phyloP scores from a whole-genome alignment of 306 rosid genomes.

The Cucurbita maxima region DNA sequence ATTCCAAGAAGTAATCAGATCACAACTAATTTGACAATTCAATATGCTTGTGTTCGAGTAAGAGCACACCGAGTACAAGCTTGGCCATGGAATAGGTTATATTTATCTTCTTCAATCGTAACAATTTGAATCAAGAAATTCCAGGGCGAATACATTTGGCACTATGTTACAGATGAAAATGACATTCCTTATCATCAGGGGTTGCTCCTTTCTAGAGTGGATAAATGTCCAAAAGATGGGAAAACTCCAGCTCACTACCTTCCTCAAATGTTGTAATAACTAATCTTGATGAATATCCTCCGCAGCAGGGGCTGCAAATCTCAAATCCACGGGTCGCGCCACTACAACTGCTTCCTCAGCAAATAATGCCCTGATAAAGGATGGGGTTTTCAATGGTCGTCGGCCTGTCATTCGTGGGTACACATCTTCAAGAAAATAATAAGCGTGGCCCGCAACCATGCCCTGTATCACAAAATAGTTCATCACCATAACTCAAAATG shows the following conservation, averaged over 20 bases:
- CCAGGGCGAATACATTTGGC: conserved; percentile 2
- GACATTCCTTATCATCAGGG: neutral
- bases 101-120: neutral
- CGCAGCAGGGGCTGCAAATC: conserved; percentile 68
- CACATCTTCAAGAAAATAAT: conserved; percentile 87
- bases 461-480: conserved; percentile 34
- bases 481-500: neutral
- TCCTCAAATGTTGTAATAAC: conserved; percentile 13
- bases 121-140: neutral
- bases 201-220: neutral
- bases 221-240: neutral
- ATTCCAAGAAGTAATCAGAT: neutral
- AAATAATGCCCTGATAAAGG: conserved; percentile 68
- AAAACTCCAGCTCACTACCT: neutral
- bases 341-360: conserved; percentile 83
- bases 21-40: neutral
- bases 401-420: conserved; percentile 90
- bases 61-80: neutral
- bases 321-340: conserved; percentile 56
- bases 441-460: conserved; percentile 95
- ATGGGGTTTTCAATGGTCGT: conserved; percentile 72
- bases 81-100: neutral
- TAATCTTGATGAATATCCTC: conserved; percentile 46
- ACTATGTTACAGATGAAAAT: conserved; percentile 1
- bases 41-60: neutral